phyloP scores from a whole-genome alignment of 2,329 filamentous ascomycete genomes.

The Venturia effusa region DNA sequence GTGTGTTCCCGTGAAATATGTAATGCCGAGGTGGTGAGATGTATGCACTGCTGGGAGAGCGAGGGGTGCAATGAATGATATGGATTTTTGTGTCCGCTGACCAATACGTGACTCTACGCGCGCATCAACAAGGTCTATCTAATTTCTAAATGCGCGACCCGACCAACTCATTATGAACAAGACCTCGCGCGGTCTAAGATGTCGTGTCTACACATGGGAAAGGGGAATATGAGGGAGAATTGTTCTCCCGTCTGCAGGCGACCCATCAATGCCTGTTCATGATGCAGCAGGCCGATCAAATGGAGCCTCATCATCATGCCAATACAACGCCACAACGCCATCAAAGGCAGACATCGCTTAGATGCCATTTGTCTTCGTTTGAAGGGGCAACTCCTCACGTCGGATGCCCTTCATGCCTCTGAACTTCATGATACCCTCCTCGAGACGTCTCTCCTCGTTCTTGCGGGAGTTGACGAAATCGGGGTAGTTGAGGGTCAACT shows the following conservation, averaged over 20 bases:
- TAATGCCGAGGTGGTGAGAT: no score
- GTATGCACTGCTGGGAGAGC: no score
- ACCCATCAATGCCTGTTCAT: neutral
- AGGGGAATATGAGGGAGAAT: neutral
- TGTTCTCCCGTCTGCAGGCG: neutral
- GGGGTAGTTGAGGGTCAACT: constrained; percentile 91
- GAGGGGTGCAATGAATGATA: neutral
- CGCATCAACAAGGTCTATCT: neutral
- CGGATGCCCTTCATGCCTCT: constrained; percentile 26
- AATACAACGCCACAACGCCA: neutral
- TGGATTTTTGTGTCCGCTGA: neutral
- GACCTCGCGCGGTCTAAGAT: neutral
- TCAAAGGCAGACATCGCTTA: neutral
- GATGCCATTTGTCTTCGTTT: neutral
- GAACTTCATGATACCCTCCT: constrained; percentile 51
- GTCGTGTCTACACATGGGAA: neutral
- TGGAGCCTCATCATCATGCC: neutral
- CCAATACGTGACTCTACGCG: neutral
- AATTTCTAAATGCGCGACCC: neutral
- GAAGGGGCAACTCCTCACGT: neutral
- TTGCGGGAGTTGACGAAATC: constrained; percentile 80
- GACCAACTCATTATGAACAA: neutral
- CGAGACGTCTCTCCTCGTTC: constrained; percentile 54
- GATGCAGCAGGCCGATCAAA: neutral
- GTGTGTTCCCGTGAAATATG: no score